Conservation (phyloP, 345 rosid species). For the Cardamine occulta region DNA sequence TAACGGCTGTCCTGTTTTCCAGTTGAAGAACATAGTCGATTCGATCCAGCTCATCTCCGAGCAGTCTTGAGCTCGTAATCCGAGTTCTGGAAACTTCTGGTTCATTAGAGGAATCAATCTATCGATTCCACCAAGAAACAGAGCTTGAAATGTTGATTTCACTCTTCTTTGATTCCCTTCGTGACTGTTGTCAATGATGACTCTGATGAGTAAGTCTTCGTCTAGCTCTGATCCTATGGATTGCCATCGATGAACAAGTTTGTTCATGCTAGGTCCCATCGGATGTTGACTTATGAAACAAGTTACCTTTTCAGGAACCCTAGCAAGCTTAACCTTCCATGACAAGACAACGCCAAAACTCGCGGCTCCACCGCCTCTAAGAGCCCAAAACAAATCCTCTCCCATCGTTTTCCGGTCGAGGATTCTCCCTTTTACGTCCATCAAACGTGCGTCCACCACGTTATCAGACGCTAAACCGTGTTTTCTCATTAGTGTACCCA, state of each 20-base stretch:
- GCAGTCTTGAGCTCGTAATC: slow-evolving; percentile 46
- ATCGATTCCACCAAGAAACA: slow-evolving; percentile 52
- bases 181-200: slow-evolving; percentile 20
- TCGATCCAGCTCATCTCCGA: slow-evolving; percentile 57
- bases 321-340: slow-evolving; percentile 46
- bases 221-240: slow-evolving; percentile 35
- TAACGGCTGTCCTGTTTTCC: slow-evolving; percentile 45
- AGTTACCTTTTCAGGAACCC: slow-evolving; percentile 50
- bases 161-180: slow-evolving; percentile 39
- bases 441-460: slow-evolving; percentile 56
- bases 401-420: slow-evolving; percentile 52
- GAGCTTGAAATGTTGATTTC: slow-evolving; percentile 35
- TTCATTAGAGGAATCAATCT: slow-evolving; percentile 45
- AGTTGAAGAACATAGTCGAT: slow-evolving; percentile 47
- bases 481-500: slow-evolving; percentile 61
- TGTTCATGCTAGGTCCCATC: slow-evolving; percentile 34
- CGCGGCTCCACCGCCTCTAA: slow-evolving; percentile 53
- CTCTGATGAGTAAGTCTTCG: slow-evolving; percentile 56
- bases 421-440: slow-evolving; percentile 54
- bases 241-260: slow-evolving; percentile 43
- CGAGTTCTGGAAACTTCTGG: slow-evolving; percentile 52
- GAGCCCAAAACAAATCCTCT: slow-evolving; percentile 51
- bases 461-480: slow-evolving; percentile 62
- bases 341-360: slow-evolving; percentile 48
- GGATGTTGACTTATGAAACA: slow-evolving; percentile 42